Evolutionary conservation across 78 protist genomes (phyloP).

Genomic region (Acrasis kona): DNA sequence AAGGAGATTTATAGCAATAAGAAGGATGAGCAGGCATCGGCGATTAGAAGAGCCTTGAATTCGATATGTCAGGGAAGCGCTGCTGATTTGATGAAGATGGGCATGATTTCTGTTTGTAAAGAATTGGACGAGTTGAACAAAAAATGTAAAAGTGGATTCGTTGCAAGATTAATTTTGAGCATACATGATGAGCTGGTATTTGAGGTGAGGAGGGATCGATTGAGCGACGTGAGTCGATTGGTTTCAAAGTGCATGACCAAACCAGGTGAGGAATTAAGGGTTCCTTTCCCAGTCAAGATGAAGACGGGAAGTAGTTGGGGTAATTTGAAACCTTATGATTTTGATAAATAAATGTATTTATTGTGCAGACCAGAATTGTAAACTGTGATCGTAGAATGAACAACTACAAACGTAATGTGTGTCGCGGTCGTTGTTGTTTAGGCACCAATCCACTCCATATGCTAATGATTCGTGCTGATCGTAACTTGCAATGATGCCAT

Average conservation of each 20-base stretch:
- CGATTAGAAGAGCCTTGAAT: slow-evolving; percentile 16
- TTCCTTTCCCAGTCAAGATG: not conserved
- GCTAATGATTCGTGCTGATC: slow-evolving; percentile 29
- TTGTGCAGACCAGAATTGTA: slow-evolving; percentile 1
- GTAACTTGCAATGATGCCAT: slow-evolving; percentile 15
- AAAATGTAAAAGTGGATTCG: not conserved
- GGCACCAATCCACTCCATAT: slow-evolving; percentile 61
- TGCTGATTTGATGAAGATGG: slow-evolving; percentile 14
- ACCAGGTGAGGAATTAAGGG: too few species aligned
- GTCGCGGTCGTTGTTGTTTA: not conserved
- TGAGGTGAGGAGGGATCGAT: slow-evolving; percentile 18
- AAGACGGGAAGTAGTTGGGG: not conserved
- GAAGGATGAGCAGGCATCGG: not conserved
- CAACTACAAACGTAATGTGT: slow-evolving; percentile 34
- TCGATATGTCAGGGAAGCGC: slow-evolving; percentile 23
- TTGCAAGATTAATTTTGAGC: not conserved
- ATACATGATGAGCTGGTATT: slow-evolving; percentile 34
- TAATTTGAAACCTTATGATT: too few species aligned
- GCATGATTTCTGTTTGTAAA: slow-evolving; percentile 1
- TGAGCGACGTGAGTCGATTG: too few species aligned
- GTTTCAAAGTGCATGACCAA: too few species aligned
- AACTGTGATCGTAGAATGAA: slow-evolving; percentile 43
- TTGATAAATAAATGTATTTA: too few species aligned
- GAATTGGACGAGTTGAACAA: too few species aligned
- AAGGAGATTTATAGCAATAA: not conserved